Percentiles rank a stretch among this genome's conserved stretches.
These are phyloP conservation scores for Euclidium syriacum DNA, from an alignment of 345 rosid species.

Conservation along the genomic window DNA sequence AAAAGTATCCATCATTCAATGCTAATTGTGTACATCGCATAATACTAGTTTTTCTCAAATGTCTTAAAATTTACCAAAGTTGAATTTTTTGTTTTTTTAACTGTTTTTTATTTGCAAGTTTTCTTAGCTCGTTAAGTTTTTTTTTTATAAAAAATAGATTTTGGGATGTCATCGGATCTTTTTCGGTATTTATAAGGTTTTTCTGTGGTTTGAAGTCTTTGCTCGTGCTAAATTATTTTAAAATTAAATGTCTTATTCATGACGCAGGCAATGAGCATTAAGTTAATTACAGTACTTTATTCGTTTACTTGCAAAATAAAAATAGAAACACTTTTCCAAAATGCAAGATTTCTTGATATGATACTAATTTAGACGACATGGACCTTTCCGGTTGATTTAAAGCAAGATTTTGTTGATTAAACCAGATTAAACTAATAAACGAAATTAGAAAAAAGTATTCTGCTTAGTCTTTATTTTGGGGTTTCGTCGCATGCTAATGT, in stretches of 20 bases:
- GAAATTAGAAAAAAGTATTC: background rate
- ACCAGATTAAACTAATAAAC: constrained; percentile 19
- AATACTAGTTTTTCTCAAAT: background rate
- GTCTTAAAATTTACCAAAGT: background rate
- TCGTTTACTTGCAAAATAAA: constrained; percentile 1
- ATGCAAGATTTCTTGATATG: constrained; percentile 14
- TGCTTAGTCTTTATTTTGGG: background rate
- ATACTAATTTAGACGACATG: constrained; percentile 25
- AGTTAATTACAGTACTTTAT: constrained; percentile 9
- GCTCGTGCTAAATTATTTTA: constrained; percentile 12
- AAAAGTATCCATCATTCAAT: constrained; percentile 1
- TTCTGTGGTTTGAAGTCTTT: background rate
- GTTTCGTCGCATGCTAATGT: background rate
- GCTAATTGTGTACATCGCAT: background rate
- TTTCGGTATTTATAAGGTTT: background rate
- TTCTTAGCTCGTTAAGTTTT: background rate
- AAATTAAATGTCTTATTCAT: constrained; percentile 5
- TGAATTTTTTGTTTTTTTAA: background rate
- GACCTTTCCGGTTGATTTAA: constrained; percentile 31
- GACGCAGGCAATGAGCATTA: constrained; percentile 23
- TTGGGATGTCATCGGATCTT: background rate
- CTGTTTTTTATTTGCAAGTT: background rate
- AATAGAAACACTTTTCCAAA: constrained; percentile 6
- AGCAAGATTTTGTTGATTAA: constrained; percentile 27
- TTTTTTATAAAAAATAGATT: background rate